Evolutionary conservation across 108 stramenopile species (phyloP).

Genomic region (Aurantiochytrium sp.): DNA sequence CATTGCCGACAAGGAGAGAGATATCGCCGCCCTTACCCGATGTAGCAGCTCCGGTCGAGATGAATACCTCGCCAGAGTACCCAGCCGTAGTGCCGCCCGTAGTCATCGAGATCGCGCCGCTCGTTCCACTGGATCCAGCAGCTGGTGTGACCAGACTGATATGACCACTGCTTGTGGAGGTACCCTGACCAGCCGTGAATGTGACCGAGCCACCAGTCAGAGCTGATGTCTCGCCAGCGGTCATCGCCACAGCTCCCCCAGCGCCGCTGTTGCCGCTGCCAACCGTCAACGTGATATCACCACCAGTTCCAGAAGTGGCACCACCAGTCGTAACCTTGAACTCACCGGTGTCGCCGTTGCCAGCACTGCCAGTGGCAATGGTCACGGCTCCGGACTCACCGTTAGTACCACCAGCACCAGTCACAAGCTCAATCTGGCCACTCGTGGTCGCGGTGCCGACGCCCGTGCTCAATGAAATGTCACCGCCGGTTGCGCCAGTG

Average conservation of each 20-base stretch:
- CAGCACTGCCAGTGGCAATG: background rate
- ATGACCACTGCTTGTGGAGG: conserved; percentile 19
- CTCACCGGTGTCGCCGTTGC: background rate
- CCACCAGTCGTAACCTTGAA: background rate
- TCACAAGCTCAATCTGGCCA: background rate
- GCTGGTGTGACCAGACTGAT: no score
- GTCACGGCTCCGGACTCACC: background rate
- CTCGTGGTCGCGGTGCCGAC: conserved; percentile 18
- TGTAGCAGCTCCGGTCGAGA: background rate
- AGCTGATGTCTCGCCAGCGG: conserved; percentile 17
- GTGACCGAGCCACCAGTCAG: conserved; percentile 20
- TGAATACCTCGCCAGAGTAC: background rate
- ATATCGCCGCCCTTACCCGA: background rate
- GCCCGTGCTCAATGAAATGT: background rate
- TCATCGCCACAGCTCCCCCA: conserved; percentile 28
- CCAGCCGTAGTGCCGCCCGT: background rate
- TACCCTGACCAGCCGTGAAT: conserved; percentile 23
- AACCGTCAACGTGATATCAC: background rate
- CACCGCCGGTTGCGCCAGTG: background rate
- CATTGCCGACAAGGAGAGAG: background rate
- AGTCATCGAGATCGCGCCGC: background rate
- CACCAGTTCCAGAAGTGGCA: background rate
- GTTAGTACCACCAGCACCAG: conserved; percentile 13
- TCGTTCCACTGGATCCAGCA: background rate
- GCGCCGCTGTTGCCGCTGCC: background rate